Base-by-base conservation (phyloP, 2,329 filamentous ascomycete genomes). In the Fusarium luffae region DNA sequence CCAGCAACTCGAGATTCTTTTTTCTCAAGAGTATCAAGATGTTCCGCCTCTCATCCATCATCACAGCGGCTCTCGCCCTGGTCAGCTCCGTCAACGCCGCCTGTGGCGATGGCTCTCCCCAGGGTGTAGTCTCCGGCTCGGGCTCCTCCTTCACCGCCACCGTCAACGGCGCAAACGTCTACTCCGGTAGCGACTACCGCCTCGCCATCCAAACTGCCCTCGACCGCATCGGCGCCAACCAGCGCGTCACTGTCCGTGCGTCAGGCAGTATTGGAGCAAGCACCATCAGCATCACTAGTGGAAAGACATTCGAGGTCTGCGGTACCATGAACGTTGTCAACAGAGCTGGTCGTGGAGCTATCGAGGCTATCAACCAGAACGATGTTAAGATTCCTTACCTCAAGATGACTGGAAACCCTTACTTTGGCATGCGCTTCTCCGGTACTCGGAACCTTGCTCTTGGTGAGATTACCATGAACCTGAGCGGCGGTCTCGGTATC, bases 281-380 rank as follows among this genome's bases (percentile, higher is more conserved):
- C 69, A 87, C 84, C 37, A 84, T 88, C 73, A 81, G 76, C 25
- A 82, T 88, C 65, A 69, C 73, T 34, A 84, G 82, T 71, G 85
- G 86, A 59, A 87, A 86, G 76, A 88, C 79, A 43, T 88, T 89
- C 49, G 86, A 89, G 68, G 86, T 85, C 32, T 88, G 86, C 73
- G 86, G 86, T 43, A 87, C 85, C 46, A 86, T 89, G 75, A 80
- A 88, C 59, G 80, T 79, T 0, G 82, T 72, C 25, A 76, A 74
- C 58, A 80, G 76, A 7, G 69, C 73, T 37, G 85, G 83, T 2
- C 82, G 81, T 21, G 86, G 86, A 19, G 85, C 86, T 47, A 88
- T 89, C 50, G 86, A 88, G 75, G 82, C 82, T 0, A 79, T 83
- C 4, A 77, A 83, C 68, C 83, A 84, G 11, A 71, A 76, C 3